Conservation (phyloP, 495 filamentous ascomycete genomes). For the Xylaria bambusicola region DNA sequence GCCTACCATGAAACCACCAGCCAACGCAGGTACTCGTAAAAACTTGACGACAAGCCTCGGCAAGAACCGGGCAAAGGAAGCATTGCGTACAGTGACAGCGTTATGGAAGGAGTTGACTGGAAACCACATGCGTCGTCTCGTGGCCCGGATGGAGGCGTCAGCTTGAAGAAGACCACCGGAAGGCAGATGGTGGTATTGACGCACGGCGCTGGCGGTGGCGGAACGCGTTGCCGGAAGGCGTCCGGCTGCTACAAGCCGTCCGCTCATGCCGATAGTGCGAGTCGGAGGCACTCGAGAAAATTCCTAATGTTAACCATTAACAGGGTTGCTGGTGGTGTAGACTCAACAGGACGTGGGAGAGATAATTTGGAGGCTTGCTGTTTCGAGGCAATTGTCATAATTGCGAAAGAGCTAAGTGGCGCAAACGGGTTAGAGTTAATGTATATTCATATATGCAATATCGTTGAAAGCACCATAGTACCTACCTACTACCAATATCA, state of each 20-base stretch:
- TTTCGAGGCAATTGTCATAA: not conserved
- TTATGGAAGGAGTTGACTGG: slow-evolving; percentile 80
- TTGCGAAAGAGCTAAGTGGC: slow-evolving; percentile 3
- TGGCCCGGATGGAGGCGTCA: slow-evolving; percentile 60
- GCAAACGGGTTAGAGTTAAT: not conserved
- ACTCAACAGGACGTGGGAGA: not conserved
- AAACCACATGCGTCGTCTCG: slow-evolving; percentile 69
- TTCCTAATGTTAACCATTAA: slow-evolving; percentile 6
- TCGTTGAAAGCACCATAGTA: too few relatives aligned
- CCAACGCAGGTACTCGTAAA: slow-evolving; percentile 80
- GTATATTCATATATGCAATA: slow-evolving; percentile 4
- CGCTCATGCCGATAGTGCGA: slow-evolving; percentile 66
- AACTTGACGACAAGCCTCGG: slow-evolving; percentile 89
- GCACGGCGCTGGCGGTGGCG: slow-evolving; percentile 56
- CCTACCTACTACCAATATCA: too few relatives aligned
- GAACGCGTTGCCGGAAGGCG: slow-evolving; percentile 66
- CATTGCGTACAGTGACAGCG: slow-evolving; percentile 78
- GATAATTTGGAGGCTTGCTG: not conserved
- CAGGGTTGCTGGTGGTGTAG: not conserved
- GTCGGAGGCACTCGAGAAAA: slow-evolving; percentile 29
- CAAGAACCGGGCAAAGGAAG: slow-evolving; percentile 83
- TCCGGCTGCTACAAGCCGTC: slow-evolving; percentile 73
- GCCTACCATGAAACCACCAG: slow-evolving; percentile 84
- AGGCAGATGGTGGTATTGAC: slow-evolving; percentile 64
- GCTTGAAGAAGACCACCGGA: slow-evolving; percentile 69